These are phyloP conservation scores for Fraxinus platypoda DNA, from an alignment of 305 asterid genomes.

Conservation along the genomic window DNA sequence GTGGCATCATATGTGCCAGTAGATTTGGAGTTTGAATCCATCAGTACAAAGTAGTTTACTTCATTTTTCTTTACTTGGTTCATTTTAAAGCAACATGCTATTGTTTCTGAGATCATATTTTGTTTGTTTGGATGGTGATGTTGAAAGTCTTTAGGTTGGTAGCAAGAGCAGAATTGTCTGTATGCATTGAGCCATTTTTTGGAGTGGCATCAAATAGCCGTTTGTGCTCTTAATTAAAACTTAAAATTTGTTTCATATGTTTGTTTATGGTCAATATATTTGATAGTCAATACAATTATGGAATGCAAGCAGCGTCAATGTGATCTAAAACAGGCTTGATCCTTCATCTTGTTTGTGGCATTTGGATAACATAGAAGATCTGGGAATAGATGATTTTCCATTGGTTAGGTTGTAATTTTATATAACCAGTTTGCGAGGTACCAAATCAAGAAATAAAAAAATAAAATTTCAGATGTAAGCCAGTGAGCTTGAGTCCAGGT, in stretches of 20 bases:
- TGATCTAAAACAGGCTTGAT: neutral
- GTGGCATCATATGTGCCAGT: neutral
- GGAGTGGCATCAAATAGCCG: neutral
- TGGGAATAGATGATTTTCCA: neutral
- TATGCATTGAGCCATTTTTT: neutral
- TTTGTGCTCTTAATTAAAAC: neutral
- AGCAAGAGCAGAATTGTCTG: neutral
- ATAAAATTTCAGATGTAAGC: neutral
- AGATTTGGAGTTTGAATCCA: neutral
- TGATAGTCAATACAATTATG: neutral
- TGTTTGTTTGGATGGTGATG: neutral
- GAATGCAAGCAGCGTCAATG: neutral
- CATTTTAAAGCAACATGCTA: neutral
- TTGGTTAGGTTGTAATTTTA: neutral
- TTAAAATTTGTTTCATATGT: neutral
- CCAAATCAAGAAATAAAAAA: neutral
- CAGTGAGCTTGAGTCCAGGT: neutral
- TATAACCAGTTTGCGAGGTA: neutral
- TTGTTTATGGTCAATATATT: neutral
- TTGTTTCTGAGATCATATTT: neutral
- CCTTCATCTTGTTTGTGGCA: neutral
- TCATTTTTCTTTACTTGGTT: neutral
- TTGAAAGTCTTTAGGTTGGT: neutral
- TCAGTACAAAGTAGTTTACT: neutral
- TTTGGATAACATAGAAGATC: conserved; percentile 1